Conservation (phyloP, 768 basidiomycete species). For the Atractiella rhizophila region DNA sequence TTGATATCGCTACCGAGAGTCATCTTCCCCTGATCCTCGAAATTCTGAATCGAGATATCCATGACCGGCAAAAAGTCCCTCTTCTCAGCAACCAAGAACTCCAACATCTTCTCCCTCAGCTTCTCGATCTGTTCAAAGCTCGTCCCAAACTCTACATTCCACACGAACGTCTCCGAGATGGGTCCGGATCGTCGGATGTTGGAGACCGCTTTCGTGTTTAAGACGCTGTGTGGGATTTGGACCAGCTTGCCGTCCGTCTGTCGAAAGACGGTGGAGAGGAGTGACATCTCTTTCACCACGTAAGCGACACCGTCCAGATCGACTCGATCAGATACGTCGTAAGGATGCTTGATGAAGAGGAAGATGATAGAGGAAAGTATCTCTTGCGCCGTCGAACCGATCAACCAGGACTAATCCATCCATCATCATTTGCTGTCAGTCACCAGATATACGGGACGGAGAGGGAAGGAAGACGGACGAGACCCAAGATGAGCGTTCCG, state of each 20-base stretch:
- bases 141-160: conserved; percentile 54
- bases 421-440: not conserved
- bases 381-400: conserved; percentile 46
- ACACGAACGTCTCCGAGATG: conserved; percentile 59
- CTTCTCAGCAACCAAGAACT: conserved; percentile 41
- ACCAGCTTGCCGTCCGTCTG: conserved; percentile 35
- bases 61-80: conserved; percentile 53
- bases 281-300: conserved; percentile 65
- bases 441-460: not conserved
- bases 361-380: conserved; percentile 69
- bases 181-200: conserved; percentile 24
- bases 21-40: conserved; percentile 41
- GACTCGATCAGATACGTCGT: conserved; percentile 55
- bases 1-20: conserved; percentile 54
- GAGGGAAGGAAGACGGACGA: conserved; percentile 19
- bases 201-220: conserved; percentile 28
- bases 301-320: conserved; percentile 28
- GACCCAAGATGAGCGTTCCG: conserved; percentile 53
- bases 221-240: conserved; percentile 37
- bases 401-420: conserved; percentile 16
- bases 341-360: conserved; percentile 39
- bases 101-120: conserved; percentile 52
- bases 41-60: conserved; percentile 29
- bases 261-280: conserved; percentile 46
- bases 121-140: conserved; percentile 55